Evolutionary conservation across 441 rosid genomes (phyloP).

Genomic region (Aleurites moluccanus): DNA sequence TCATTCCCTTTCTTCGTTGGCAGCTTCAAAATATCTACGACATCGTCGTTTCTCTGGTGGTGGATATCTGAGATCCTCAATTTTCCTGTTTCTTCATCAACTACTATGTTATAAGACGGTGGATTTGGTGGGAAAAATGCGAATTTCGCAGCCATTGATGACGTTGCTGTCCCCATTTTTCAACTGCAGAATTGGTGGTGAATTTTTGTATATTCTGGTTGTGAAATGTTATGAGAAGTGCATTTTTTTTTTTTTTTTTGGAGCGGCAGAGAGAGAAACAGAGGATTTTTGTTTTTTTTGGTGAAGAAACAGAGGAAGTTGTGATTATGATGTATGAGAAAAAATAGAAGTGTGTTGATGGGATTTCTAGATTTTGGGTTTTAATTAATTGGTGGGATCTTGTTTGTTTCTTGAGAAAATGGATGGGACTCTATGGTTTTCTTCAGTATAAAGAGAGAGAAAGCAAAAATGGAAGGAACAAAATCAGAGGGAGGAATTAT

Average conservation of each 20-base stretch:
- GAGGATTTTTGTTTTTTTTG: background rate
- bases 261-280: constrained; percentile 20
- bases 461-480: constrained; percentile 25
- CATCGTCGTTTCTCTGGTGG: constrained; percentile 46
- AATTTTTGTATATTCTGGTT: background rate
- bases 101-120: constrained; percentile 60
- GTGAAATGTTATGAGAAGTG: constrained; percentile 17
- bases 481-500: constrained; percentile 20
- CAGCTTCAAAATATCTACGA: constrained; percentile 67
- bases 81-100: constrained; percentile 50
- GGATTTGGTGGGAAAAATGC: constrained; percentile 96
- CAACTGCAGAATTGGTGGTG: background rate
- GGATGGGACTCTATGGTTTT: background rate
- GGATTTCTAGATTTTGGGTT: constrained; percentile 18
- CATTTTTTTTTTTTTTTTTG: constrained; percentile 9
- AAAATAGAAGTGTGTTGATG: background rate
- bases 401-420: constrained; percentile 40
- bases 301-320: background rate
- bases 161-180: constrained; percentile 77
- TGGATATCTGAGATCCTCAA: constrained; percentile 54
- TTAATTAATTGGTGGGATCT: constrained; percentile 1
- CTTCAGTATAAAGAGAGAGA: background rate
- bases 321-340: background rate
- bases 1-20: constrained; percentile 77
- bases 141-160: constrained; percentile 86